Percentiles rank a stretch among this genome's conserved stretches.
Conservation (phyloP, 1,139 yeast species). For the Kluyveromyces sp. region DNA sequence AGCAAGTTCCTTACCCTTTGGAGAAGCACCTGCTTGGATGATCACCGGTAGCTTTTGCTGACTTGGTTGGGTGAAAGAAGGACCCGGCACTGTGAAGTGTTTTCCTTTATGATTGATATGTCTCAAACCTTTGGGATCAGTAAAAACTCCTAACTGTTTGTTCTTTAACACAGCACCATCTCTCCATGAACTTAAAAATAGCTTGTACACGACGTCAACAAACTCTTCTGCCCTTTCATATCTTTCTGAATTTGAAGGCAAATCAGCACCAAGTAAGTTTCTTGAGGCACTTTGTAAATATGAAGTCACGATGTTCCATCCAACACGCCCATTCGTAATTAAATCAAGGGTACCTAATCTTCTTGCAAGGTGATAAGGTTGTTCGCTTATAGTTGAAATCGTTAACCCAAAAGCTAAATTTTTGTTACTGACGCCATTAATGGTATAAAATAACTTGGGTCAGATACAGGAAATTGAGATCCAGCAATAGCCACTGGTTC, state of each 20-base stretch:
- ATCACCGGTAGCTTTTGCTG: conserved; percentile 40
- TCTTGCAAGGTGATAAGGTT: conserved; percentile 40
- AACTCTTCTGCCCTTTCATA: conserved; percentile 39
- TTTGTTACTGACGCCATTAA: conserved; percentile 39
- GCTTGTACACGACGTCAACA: conserved; percentile 35
- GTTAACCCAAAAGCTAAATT: conserved; percentile 38
- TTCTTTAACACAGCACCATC: conserved; percentile 39
- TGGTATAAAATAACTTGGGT: conserved; percentile 37
- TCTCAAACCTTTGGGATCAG: conserved; percentile 37
- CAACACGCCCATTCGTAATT: conserved; percentile 39
- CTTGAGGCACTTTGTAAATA: conserved; percentile 37
- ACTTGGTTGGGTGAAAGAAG: conserved; percentile 38
- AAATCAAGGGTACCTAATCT: conserved; percentile 39
- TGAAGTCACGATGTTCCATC: conserved; percentile 40
- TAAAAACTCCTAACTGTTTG: conserved; percentile 31
- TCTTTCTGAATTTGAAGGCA: conserved; percentile 38
- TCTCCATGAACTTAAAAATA: conserved; percentile 39
- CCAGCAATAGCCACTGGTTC: conserved; percentile 37
- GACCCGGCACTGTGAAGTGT: conserved; percentile 40
- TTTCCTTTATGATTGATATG: conserved; percentile 37
- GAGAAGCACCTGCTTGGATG: conserved; percentile 43
- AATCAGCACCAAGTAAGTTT: conserved; percentile 33
- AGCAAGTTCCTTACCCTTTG: conserved; percentile 38
- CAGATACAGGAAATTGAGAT: conserved; percentile 38
- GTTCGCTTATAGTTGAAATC: conserved; percentile 39